These are phyloP conservation scores for Austroboletus eburneus DNA, from an alignment of 768 basidiomycete genomes.

Conservation along the genomic window DNA sequence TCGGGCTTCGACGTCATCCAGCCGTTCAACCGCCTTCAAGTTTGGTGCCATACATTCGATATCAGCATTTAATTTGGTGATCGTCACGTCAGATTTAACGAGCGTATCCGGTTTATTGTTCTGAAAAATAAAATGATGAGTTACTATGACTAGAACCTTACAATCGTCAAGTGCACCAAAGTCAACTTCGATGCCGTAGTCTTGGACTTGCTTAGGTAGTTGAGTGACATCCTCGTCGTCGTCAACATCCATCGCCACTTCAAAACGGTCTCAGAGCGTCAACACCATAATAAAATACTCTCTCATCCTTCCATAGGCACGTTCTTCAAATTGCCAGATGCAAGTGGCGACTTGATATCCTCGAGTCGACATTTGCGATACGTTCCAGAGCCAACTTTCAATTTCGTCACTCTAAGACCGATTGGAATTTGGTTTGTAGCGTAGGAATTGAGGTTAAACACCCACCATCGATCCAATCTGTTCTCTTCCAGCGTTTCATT, in stretches of 20 bases:
- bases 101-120: conserved; percentile 60
- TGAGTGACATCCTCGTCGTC: conserved; percentile 83
- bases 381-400: conserved; percentile 79
- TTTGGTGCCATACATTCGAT: conserved; percentile 96
- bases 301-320: conserved; percentile 90
- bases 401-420: conserved; percentile 76
- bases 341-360: conserved; percentile 79
- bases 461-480: conserved; percentile 75
- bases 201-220: conserved; percentile 61
- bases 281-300: neutral
- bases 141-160: conserved; percentile 25
- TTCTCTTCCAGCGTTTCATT: conserved; percentile 69
- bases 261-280: conserved; percentile 26
- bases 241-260: conserved; percentile 90
- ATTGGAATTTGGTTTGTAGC: conserved; percentile 3
- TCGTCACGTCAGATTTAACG: conserved; percentile 69
- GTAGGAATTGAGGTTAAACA: conserved; percentile 22
- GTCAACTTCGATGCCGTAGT: conserved; percentile 89
- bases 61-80: conserved; percentile 67
- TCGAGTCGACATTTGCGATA: conserved; percentile 94
- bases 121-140: conserved; percentile 29
- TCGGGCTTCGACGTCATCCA: conserved; percentile 82
- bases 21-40: conserved; percentile 89
- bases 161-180: conserved; percentile 69
- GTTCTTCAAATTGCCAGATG: conserved; percentile 70